These are phyloP conservation scores for Canariomyces notabilis DNA, from an alignment of 2,329 filamentous ascomycete species.

Conservation along the genomic window DNA sequence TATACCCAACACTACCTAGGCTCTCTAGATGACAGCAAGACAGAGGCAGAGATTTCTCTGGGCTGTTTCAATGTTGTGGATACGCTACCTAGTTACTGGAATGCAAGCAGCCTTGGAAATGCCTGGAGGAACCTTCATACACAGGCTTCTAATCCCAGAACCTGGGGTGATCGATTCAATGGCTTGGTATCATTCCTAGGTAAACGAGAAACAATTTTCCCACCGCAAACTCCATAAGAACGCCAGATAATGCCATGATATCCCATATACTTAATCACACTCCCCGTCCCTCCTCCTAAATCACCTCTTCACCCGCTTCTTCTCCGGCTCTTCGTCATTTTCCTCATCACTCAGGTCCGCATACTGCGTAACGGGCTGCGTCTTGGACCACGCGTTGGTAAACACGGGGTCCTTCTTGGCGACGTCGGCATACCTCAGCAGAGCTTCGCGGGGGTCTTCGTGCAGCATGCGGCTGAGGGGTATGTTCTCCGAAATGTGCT, in stretches of 20 bases:
- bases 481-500: slow-evolving; percentile 82
- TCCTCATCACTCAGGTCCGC: slow-evolving; percentile 85
- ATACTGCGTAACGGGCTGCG: slow-evolving; percentile 89
- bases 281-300: neutral
- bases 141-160: neutral
- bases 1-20: too few species aligned
- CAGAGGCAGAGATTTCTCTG: too few species aligned
- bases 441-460: slow-evolving; percentile 88
- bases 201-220: too few species aligned
- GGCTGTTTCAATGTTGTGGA: too few species aligned
- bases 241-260: neutral
- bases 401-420: slow-evolving; percentile 91
- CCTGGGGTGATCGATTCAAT: neutral
- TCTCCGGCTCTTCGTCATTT: slow-evolving; percentile 61
- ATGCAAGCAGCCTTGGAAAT: too few species aligned
- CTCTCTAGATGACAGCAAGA: too few species aligned
- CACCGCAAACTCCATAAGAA: neutral
- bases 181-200: neutral
- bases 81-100: too few species aligned
- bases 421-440: slow-evolving; percentile 91
- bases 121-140: too few species aligned
- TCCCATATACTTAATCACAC: neutral
- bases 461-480: slow-evolving; percentile 89
- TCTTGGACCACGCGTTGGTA: slow-evolving; percentile 87
- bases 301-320: slow-evolving; percentile 56